These are phyloP conservation scores for Fusarium sp. DNA, from an alignment of 2,329 filamentous ascomycete genomes.

Conservation along the genomic window DNA sequence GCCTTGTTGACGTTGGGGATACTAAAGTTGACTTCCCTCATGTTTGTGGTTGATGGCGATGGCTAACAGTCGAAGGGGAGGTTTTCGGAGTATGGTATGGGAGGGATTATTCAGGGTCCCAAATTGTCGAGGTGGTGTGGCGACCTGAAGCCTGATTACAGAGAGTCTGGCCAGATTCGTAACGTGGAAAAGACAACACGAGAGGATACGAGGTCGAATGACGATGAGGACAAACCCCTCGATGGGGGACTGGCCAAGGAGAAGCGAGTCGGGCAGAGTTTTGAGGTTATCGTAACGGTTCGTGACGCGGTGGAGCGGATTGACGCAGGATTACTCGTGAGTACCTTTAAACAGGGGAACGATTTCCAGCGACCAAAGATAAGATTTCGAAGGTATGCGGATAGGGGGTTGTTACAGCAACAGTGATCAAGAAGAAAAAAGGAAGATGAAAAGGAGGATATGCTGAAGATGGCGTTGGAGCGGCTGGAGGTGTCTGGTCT, in stretches of 20 bases:
- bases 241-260: constrained; percentile 40
- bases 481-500: constrained; percentile 27
- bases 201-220: constrained; percentile 17
- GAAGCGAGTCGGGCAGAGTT: constrained; percentile 37
- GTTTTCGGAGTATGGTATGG: constrained; percentile 20
- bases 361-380: constrained; percentile 14
- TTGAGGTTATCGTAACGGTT: constrained; percentile 42
- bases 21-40: constrained; percentile 99
- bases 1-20: constrained; percentile 99
- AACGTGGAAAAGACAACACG: constrained; percentile 8
- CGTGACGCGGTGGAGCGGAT: constrained; percentile 43
- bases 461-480: constrained; percentile 38
- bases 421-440: constrained; percentile 17
- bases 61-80: constrained; percentile 29
- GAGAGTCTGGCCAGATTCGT: constrained; percentile 32
- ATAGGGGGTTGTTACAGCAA: constrained; percentile 30
- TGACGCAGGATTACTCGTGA: constrained; percentile 37
- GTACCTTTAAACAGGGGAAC: constrained; percentile 23
- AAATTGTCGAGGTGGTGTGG: constrained; percentile 41
- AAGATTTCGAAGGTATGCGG: constrained; percentile 25
- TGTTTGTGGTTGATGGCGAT: constrained; percentile 63
- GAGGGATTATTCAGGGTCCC: constrained; percentile 41
- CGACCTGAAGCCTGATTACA: constrained; percentile 37
- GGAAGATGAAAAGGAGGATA: constrained; percentile 34
- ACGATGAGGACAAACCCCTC: constrained; percentile 41